Percentiles rank a stretch among this genome's conserved stretches.
phyloP scores from a whole-genome alignment of 2,329 filamentous ascomycete genomes.

The Colletotrichum cuscutae region DNA sequence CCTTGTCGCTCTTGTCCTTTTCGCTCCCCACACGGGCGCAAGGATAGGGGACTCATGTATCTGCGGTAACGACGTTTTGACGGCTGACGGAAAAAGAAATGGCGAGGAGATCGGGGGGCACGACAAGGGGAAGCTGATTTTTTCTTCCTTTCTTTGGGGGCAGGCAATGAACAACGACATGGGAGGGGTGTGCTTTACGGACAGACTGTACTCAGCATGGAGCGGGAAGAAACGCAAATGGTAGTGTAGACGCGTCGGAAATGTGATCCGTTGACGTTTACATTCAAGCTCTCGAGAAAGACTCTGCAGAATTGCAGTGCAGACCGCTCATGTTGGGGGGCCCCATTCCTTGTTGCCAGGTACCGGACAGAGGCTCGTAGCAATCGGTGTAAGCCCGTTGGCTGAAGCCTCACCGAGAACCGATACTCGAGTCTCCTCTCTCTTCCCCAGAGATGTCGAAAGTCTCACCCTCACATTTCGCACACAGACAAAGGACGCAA shows the following conservation, averaged over 20 bases:
- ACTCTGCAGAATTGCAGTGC: not conserved
- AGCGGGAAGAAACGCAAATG: too few species aligned
- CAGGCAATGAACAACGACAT: not conserved
- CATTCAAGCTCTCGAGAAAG: not conserved
- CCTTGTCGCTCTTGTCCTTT: not conserved
- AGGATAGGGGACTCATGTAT: constrained; percentile 23
- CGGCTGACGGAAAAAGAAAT: constrained; percentile 25
- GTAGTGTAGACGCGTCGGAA: not conserved
- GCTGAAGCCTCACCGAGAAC: not conserved
- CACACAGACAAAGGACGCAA: not conserved
- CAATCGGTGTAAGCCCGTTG: constrained; percentile 24
- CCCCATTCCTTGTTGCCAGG: not conserved
- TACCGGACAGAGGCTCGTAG: not conserved
- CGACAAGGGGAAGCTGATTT: not conserved
- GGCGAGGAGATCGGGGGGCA: constrained; percentile 5
- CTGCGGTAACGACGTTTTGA: constrained; percentile 30
- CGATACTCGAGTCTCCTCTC: constrained; percentile 7
- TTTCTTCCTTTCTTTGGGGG: not conserved
- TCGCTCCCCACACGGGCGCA: not conserved
- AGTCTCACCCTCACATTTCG: not conserved
- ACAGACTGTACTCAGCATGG: too few species aligned
- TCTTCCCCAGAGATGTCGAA: not conserved
- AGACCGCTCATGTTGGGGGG: constrained; percentile 8
- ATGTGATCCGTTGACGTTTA: not conserved
- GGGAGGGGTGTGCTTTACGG: not conserved